phyloP scores from a whole-genome alignment of 2,329 filamentous ascomycete genomes.

The Aureobasidium leucospermi region DNA sequence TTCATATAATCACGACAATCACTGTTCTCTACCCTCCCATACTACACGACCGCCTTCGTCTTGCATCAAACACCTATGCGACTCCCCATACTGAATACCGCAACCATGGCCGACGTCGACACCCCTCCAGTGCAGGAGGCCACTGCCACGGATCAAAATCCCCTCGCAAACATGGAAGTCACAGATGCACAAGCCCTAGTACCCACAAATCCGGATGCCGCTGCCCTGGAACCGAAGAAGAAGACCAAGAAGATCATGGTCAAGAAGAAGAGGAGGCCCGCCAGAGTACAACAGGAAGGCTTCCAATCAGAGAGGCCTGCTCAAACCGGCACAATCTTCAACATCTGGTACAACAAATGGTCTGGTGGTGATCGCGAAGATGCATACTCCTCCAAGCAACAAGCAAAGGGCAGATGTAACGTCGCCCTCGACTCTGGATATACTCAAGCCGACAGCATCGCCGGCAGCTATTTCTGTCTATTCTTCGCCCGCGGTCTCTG shows the following conservation, averaged over 20 bases:
- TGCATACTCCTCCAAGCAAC: slow-evolving; percentile 75
- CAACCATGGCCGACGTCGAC: slow-evolving; percentile 18
- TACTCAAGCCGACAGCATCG: slow-evolving; percentile 42
- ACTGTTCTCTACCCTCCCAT: background rate
- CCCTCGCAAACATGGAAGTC: slow-evolving; percentile 8
- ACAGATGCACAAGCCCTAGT: slow-evolving; percentile 15
- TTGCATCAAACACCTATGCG: background rate
- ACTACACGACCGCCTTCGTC: background rate
- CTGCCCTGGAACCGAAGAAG: slow-evolving; percentile 29
- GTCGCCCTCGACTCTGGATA: slow-evolving; percentile 58
- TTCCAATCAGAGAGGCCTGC: slow-evolving; percentile 79
- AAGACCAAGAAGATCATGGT: slow-evolving; percentile 86
- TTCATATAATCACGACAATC: background rate
- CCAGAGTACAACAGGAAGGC: slow-evolving; percentile 82
- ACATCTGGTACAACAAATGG: slow-evolving; percentile 99
- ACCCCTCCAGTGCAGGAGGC: slow-evolving; percentile 11
- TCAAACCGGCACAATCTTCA: slow-evolving; percentile 92
- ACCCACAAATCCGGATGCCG: slow-evolving; percentile 15
- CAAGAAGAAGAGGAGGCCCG: slow-evolving; percentile 81
- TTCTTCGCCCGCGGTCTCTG: slow-evolving; percentile 79
- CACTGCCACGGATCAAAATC: background rate
- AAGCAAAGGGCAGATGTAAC: slow-evolving; percentile 80
- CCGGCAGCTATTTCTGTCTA: slow-evolving; percentile 79
- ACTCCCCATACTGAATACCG: background rate
- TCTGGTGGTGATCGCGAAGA: slow-evolving; percentile 90